Evolutionary conservation across 176 grass and related monocot genomes (phyloP).

Genomic region (Aegilops longissima): DNA sequence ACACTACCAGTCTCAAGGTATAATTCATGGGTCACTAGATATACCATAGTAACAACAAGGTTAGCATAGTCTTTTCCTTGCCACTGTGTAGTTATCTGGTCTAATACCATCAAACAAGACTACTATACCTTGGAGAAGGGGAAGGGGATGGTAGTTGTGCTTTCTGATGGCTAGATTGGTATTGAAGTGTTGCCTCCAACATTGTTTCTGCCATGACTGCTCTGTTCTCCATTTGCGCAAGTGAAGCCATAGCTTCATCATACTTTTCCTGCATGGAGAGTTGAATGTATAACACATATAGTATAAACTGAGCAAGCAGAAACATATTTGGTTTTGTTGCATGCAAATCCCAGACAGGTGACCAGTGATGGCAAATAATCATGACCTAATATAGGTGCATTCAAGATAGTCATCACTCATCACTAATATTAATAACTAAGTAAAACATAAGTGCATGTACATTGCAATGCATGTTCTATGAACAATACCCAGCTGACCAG

Average conservation of each 20-base stretch:
- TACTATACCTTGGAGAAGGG: constrained; percentile 78
- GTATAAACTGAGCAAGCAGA: constrained; percentile 8
- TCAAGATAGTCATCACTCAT: not conserved
- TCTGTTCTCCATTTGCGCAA: constrained; percentile 83
- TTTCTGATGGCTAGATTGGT: constrained; percentile 96
- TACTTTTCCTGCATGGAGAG: constrained; percentile 77
- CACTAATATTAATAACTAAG: constrained; percentile 12
- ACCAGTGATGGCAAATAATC: not conserved
- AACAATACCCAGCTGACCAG: constrained; percentile 7
- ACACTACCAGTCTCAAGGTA: constrained; percentile 3
- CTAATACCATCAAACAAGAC: constrained; percentile 33
- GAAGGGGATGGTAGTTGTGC: constrained; percentile 70
- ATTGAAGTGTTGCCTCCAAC: constrained; percentile 96
- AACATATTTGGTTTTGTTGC: constrained; percentile 28
- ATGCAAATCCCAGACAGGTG: not conserved
- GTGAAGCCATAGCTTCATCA: constrained; percentile 64
- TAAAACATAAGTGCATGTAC: not conserved
- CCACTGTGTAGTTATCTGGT: not conserved
- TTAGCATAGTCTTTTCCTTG: constrained; percentile 13
- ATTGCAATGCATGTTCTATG: not conserved
- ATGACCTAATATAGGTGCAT: not conserved
- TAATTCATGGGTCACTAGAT: constrained; percentile 13
- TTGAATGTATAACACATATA: constrained; percentile 30
- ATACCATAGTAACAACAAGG: constrained; percentile 15
- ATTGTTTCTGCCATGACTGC: constrained; percentile 99